phyloP scores from a whole-genome alignment of 352 stramenopile genomes.

The Phytophthora lateralis region DNA sequence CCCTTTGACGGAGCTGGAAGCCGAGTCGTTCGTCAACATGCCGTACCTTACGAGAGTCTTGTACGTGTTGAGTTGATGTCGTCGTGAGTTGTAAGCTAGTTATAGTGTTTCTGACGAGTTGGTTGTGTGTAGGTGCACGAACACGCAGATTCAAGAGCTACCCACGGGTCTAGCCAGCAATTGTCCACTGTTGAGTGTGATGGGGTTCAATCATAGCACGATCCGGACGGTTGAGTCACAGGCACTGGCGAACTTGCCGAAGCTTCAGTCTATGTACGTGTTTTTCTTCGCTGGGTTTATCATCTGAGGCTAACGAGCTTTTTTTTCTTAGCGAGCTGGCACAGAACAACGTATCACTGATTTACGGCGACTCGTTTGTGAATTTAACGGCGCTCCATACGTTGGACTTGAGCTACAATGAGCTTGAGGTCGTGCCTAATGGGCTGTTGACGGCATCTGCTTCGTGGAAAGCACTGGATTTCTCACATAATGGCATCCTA shows the following conservation, averaged over 20 bases:
- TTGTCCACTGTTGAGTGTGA: conserved; percentile 44
- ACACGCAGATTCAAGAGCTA: conserved; percentile 48
- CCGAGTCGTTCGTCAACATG: conserved; percentile 53
- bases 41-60: conserved; percentile 46
- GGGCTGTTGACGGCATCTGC: conserved; percentile 45
- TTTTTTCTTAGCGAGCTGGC: conserved; percentile 41
- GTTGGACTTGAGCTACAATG: conserved; percentile 64
- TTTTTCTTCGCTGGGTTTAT: neutral
- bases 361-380: conserved; percentile 47
- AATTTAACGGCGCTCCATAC: conserved; percentile 58
- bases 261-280: conserved; percentile 48
- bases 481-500: conserved; percentile 53
- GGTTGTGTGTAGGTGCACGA: conserved; percentile 34
- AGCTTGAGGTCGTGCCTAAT: conserved; percentile 44
- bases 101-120: neutral
- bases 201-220: conserved; percentile 50
- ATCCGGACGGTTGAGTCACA: conserved; percentile 53
- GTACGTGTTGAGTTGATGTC: conserved; percentile 27
- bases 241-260: conserved; percentile 48
- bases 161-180: conserved; percentile 36
- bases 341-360: conserved; percentile 47
- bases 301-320: neutral
- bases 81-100: neutral
- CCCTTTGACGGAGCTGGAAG: conserved; percentile 51
- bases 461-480: conserved; percentile 65